phyloP scores from a whole-genome alignment of 2,329 filamentous ascomycete genomes.

The Lasiodiplodia citricola region DNA sequence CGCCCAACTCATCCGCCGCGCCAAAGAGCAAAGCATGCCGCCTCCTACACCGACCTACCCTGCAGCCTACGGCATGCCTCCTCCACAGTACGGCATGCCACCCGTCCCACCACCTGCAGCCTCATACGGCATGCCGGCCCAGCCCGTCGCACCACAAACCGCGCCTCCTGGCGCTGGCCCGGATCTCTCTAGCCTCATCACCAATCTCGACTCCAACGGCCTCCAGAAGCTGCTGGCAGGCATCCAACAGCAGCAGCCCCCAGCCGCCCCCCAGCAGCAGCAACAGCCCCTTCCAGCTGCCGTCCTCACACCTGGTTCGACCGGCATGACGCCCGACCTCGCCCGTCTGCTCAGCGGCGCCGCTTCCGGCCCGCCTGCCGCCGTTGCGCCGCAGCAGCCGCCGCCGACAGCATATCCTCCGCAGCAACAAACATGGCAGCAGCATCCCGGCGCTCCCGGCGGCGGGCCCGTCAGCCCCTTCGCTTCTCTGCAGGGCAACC shows the following conservation, averaged over 20 bases:
- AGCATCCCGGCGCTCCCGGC: slow-evolving; percentile 33
- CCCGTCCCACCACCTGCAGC: slow-evolving; percentile 34
- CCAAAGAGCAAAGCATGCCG: slow-evolving; percentile 58
- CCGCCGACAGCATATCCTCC: slow-evolving; percentile 32
- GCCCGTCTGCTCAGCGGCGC: slow-evolving; percentile 43
- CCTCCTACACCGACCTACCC: slow-evolving; percentile 38
- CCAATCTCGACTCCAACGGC: slow-evolving; percentile 69
- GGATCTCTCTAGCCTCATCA: slow-evolving; percentile 69
- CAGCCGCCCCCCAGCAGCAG: slow-evolving; percentile 38
- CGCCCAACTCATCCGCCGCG: slow-evolving; percentile 78
- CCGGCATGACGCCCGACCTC: slow-evolving; percentile 41
- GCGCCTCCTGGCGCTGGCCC: slow-evolving; percentile 29
- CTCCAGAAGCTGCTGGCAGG: slow-evolving; percentile 71
- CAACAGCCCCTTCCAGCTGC: slow-evolving; percentile 29
- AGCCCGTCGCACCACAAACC: slow-evolving; percentile 34
- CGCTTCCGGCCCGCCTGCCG: slow-evolving; percentile 34
- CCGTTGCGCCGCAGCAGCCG: slow-evolving; percentile 33
- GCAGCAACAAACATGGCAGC: slow-evolving; percentile 37
- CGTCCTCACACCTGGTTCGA: slow-evolving; percentile 21
- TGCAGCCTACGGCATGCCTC: slow-evolving; percentile 37
- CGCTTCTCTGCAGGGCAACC: slow-evolving; percentile 33
- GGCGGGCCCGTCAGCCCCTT: slow-evolving; percentile 38
- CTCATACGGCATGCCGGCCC: slow-evolving; percentile 41
- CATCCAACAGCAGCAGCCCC: slow-evolving; percentile 48
- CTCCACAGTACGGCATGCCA: slow-evolving; percentile 34